Evolutionary conservation across 495 filamentous ascomycete genomes (phyloP).

Genomic region (Xylaria cubensis): DNA sequence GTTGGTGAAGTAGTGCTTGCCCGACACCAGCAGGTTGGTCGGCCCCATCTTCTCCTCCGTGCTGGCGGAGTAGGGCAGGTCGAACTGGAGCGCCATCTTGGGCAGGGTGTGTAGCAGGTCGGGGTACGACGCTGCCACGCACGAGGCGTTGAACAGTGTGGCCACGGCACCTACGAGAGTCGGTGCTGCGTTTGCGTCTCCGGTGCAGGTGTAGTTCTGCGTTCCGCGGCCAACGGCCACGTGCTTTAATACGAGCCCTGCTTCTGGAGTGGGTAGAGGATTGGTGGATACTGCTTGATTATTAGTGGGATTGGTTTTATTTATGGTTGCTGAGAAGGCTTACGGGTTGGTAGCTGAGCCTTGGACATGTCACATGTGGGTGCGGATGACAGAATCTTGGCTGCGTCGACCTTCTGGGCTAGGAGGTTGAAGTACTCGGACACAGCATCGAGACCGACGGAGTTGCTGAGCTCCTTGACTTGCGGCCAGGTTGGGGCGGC

Average conservation of each 20-base stretch:
- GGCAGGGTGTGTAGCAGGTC: slow-evolving; percentile 65
- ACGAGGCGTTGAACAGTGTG: slow-evolving; percentile 86
- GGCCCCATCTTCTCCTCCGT: slow-evolving; percentile 49
- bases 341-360: slow-evolving; percentile 54
- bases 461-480: slow-evolving; percentile 41
- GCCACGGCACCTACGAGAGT: slow-evolving; percentile 76
- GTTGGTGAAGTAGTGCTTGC: slow-evolving; percentile 80
- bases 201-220: slow-evolving; percentile 89
- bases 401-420: slow-evolving; percentile 53
- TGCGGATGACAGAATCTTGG: slow-evolving; percentile 42
- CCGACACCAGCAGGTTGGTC: slow-evolving; percentile 66
- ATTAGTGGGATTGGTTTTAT: slow-evolving; percentile 9
- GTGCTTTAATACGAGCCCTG: slow-evolving; percentile 68
- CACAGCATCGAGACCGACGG: slow-evolving; percentile 49
- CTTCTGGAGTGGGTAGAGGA: slow-evolving; percentile 60
- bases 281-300: background rate
- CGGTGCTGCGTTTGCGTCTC: slow-evolving; percentile 65
- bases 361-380: slow-evolving; percentile 60
- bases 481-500: slow-evolving; percentile 57
- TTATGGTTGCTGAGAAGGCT: slow-evolving; percentile 27
- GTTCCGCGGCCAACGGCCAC: slow-evolving; percentile 87
- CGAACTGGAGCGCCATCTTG: slow-evolving; percentile 61
- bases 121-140: slow-evolving; percentile 71
- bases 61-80: slow-evolving; percentile 51
- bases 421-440: slow-evolving; percentile 63